Evolutionary conservation across 2,329 filamentous ascomycete species (phyloP), one percentile per base, ranked within the genome.

Genomic region (Grosmannia huntii): DNA sequence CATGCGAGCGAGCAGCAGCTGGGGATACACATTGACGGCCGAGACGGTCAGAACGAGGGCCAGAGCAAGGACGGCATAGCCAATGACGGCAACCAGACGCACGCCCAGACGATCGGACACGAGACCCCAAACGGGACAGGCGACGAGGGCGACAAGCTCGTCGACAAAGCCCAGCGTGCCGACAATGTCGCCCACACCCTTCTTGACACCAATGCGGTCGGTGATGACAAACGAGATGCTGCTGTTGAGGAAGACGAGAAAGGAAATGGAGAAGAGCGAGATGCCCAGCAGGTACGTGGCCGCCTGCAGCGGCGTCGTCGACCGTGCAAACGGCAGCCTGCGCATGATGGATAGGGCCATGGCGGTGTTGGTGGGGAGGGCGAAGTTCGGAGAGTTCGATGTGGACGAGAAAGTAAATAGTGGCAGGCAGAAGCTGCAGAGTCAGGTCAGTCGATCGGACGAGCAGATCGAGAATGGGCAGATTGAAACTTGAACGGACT

Each of bases 181-280:
- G 60, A 92, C 89, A 55, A 90, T 83, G 71, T 90, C 83, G 63
- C 89, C 89, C 10, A 94, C 87, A 64, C 80, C 77, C 62, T 83
- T 72, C 67, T 87, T 85, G 65, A 87, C 79, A 60, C 87, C 87
- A 64, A 95, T 84, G 61, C 90, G 79, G 70, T 92, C 87, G 61
- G 88, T 92, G 61, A 95, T 84, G 60, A 94, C 87, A 72, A 94
- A 95, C 58, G 86, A 90, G 60, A 94, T 78, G 68, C 84, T 86
- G 74, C 84, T 87, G 75, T 94, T 94, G 62, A 95, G 81, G 73
- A 95, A 95, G 66, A 95, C 89, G 63, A 95, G 85, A 74, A 94
- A 94, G 57, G 87, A 86, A 67, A 95, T 94, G 71, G 85, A 89
- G 76, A 92, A 92, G 65, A 95, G 83, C 61, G 87, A 88, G 66